A percentile compares a stretch with the other conserved stretches of the same genome.
phyloP scores from a whole-genome alignment of 768 basidiomycete species.

The Cystofilobasidium ferigula region DNA sequence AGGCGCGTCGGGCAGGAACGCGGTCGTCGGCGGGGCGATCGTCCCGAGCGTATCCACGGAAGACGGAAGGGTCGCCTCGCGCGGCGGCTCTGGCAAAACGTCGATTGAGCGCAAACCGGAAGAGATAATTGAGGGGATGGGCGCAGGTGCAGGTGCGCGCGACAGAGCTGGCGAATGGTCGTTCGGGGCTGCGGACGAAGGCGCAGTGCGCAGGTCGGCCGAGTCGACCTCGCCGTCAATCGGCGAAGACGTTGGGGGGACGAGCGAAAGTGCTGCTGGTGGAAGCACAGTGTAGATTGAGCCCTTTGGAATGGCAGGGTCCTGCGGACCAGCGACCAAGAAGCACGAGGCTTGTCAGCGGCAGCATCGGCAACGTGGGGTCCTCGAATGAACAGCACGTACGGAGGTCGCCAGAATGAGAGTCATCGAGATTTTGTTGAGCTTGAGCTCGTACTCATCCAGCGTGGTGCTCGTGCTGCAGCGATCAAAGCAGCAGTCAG shows the following conservation, averaged over 20 bases:
- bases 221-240: not conserved
- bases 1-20: not conserved
- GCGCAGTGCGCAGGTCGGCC: not conserved
- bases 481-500: no score
- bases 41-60: not conserved
- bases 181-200: not conserved
- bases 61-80: not conserved
- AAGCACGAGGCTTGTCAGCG: not conserved
- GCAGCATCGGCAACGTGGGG: not conserved
- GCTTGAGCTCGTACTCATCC: conserved; percentile 13
- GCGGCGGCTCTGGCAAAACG: not conserved
- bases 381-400: not conserved
- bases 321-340: not conserved
- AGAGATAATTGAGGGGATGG: not conserved
- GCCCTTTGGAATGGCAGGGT: not conserved
- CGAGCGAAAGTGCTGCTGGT: not conserved
- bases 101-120: not conserved
- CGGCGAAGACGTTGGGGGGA: not conserved
- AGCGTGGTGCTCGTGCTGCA: conserved; percentile 5
- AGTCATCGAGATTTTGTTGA: conserved; percentile 25
- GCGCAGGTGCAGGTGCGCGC: not conserved
- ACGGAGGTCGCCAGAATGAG: conserved; percentile 15
- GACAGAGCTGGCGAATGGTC: not conserved
- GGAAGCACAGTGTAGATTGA: not conserved
- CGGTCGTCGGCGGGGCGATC: not conserved